Percentiles rank a stretch among this genome's conserved stretches.
Evolutionary conservation across 441 rosid species (phyloP).

Genomic region (Omphalea diandra): DNA sequence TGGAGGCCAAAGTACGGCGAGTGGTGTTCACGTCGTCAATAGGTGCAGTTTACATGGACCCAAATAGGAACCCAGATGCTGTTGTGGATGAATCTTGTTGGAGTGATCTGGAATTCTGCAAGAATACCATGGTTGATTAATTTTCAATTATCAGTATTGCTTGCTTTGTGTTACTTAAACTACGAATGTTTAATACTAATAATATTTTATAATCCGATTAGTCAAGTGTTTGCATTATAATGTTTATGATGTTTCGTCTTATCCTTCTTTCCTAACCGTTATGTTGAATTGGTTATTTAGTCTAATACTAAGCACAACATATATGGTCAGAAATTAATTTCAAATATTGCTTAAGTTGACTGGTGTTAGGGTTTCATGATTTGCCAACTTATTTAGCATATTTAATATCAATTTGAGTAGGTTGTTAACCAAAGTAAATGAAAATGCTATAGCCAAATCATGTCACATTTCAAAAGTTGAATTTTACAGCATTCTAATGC

Average conservation of each 20-base stretch:
- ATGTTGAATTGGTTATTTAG: not conserved
- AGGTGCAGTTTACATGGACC: slow-evolving; percentile 89
- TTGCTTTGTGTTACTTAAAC: no score
- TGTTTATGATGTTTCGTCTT: no score
- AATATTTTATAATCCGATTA: no score
- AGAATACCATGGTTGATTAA: slow-evolving; percentile 64
- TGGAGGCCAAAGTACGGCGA: slow-evolving; percentile 70
- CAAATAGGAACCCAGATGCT: slow-evolving; percentile 62
- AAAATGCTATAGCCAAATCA: no score
- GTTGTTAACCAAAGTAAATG: no score
- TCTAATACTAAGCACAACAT: not conserved
- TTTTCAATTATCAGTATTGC: not conserved
- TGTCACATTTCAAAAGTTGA: no score
- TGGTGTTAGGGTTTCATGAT: not conserved
- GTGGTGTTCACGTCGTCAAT: slow-evolving; percentile 87
- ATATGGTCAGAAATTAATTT: not conserved
- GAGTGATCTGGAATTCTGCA: slow-evolving; percentile 94
- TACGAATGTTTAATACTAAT: no score
- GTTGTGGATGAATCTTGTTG: slow-evolving; percentile 87
- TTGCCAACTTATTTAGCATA: not conserved
- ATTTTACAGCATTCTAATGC: no score
- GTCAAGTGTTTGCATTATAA: no score
- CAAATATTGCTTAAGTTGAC: not conserved
- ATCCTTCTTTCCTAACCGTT: no score
- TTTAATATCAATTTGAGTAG: no score